Base-by-base conservation (phyloP, 1,284 basidiomycete species). In the Kalmanozyma brasiliensis region DNA sequence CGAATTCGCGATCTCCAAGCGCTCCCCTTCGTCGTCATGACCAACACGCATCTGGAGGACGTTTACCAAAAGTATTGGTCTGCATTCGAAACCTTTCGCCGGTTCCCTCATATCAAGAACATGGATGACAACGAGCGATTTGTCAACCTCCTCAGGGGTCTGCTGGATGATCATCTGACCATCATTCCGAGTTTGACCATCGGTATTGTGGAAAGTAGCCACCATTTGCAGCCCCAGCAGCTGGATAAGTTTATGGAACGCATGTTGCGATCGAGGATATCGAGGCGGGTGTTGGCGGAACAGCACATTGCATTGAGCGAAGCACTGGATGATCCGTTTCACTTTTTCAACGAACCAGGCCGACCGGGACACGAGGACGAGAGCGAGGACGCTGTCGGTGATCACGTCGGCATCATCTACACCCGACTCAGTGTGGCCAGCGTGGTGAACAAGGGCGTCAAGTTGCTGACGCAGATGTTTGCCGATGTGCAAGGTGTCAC, bases 211-310 rank as follows among this genome's bases (percentile, higher is more conserved):
- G 83, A 84, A 53, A 69, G 73, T 8, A 88, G 90, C 0, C 92
- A 91, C 16, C 88, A 91, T 78, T 86, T 95, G 11, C 85, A 88
- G 0, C 89, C 92, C 0, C 90, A 92, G 52, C 86, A 87, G 49
- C 85, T 95, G 14, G 93, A 95, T 81, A 86, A 90, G 8, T 93
- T 94, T 82, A 92, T 94, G 89, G 87, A 88, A 20, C 87, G 92
- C 23, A 95, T 95, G 93, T 86, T 95, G 9, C 87, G 92, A 41
- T 94, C 92, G 3, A 86, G 93, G 49, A 93, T 95, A 79, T 93
- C 92, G 9, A 86, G 93, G 22, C 87, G 93, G 36, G 93, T 95
- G 24, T 86, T 95, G 26, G 91, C 89, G 2, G 91, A 94, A 78
- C 93, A 95, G 76, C 93, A 95, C 74, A 88, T 94, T 52, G 90